These are phyloP conservation scores for Myxozyma sirexii DNA, from an alignment of 805 yeast species.

Conservation along the genomic window DNA sequence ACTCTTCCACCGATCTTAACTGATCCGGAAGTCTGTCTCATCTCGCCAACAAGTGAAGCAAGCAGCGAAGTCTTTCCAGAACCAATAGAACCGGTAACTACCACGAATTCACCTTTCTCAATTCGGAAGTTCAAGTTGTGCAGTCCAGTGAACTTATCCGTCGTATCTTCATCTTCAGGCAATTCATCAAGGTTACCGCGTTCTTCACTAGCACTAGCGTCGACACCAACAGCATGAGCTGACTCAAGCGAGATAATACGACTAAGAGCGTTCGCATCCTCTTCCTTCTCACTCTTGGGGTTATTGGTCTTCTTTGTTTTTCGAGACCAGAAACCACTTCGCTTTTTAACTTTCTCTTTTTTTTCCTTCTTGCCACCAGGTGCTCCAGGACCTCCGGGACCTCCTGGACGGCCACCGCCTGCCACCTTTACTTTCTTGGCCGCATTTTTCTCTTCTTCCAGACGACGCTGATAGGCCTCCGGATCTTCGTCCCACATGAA, in stretches of 20 bases:
- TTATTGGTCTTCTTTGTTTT: conserved; percentile 1
- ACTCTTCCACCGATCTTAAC: conserved; percentile 58
- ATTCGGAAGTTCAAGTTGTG: conserved; percentile 55
- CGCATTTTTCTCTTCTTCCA: background rate
- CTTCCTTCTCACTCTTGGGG: conserved; percentile 28
- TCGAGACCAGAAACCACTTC: background rate
- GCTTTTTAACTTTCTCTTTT: background rate
- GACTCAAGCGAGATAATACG: conserved; percentile 38
- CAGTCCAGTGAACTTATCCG: conserved; percentile 37
- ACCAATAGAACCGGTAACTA: conserved; percentile 80
- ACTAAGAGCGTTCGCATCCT: conserved; percentile 21
- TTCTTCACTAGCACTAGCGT: conserved; percentile 20
- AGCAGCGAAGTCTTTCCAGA: conserved; percentile 78
- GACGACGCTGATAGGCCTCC: conserved; percentile 42
- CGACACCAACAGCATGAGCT: conserved; percentile 11
- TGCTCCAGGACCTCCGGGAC: background rate
- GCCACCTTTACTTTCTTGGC: background rate
- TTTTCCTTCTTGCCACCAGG: background rate
- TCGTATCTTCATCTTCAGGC: conserved; percentile 16
- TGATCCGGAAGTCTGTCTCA: conserved; percentile 59
- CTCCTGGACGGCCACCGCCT: background rate
- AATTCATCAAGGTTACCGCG: conserved; percentile 37
- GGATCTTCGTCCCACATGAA: conserved; percentile 65
- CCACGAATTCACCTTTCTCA: conserved; percentile 67
- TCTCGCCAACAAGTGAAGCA: conserved; percentile 70